Base-by-base conservation (phyloP, 1,284 basidiomycete genomes). In the Leucoagaricus sp. region DNA sequence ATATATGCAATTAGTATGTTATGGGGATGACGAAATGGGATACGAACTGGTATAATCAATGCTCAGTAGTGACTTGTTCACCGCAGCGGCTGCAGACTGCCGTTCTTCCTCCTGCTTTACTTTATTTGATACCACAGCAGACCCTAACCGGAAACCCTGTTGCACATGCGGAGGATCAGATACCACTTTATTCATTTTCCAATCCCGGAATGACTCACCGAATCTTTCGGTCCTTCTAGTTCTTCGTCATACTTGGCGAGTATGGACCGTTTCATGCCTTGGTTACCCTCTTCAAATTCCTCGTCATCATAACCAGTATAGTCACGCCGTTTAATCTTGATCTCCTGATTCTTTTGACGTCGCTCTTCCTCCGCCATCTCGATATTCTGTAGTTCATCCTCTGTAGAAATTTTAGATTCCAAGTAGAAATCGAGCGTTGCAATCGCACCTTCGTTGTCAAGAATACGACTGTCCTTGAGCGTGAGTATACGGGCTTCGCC, bases 301-400 rank as follows among this genome's bases (percentile, higher is more conserved):
- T 97, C 94, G 65, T 99, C 96, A 67, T 99, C 96, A 68, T 95
- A 94, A 21, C 96, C 96, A 0, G 93, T 96, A 68, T 99, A 99
- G 65, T 92, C 87, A 44, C 85, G 84, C 45, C 86, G 90, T 75
- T 96, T 97, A 53, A 91, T 90, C 74, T 97, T 97, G 38, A 93
- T 76, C 55, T 95, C 92, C 48, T 86, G 81, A 55, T 86, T 91
- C 76, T 88, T 88, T 69, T 90, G 85, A 21, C 84, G 83, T 9
- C 83, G 83, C 65, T 95, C 94, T 47, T 83, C 83, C 69, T 97
- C 94, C 0, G 92, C 93, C 76, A 98, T 83, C 64, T 95, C 92
- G 48, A 96, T 79, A 65, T 99, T 98, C 74, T 97, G 92, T 17
- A 99, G 82, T 73, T 98, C 96, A 73, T 99, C 97, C 86, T 99